A percentile compares a stretch with the other conserved stretches of the same genome.
These are phyloP conservation scores for Xylaria polymorpha DNA, from an alignment of 2,329 filamentous ascomycete genomes.

Conservation along the genomic window DNA sequence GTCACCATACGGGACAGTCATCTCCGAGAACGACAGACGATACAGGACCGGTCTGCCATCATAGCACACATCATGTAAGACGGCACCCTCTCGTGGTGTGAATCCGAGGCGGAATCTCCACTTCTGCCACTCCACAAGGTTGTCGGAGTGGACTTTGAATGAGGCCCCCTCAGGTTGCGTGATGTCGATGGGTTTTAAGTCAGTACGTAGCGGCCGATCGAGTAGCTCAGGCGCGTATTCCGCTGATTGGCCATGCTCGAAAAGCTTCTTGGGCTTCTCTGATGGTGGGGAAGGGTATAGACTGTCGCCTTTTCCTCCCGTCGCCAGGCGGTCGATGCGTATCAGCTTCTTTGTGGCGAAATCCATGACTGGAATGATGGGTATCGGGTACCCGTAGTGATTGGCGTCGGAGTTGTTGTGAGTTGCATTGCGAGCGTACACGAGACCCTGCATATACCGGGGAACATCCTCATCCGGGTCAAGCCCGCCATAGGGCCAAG, in stretches of 20 bases:
- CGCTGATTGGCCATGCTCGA: slow-evolving; percentile 55
- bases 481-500: slow-evolving; percentile 74
- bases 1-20: slow-evolving; percentile 72
- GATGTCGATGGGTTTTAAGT: slow-evolving; percentile 77
- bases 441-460: slow-evolving; percentile 62
- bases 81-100: slow-evolving; percentile 70
- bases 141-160: slow-evolving; percentile 48
- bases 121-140: slow-evolving; percentile 51
- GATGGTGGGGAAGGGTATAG: slow-evolving; percentile 48
- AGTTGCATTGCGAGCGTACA: slow-evolving; percentile 58
- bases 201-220: slow-evolving; percentile 58
- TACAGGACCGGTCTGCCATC: slow-evolving; percentile 70
- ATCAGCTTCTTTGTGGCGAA: slow-evolving; percentile 64
- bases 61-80: slow-evolving; percentile 71
- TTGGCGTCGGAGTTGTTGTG: slow-evolving; percentile 66
- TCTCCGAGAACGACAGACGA: slow-evolving; percentile 70
- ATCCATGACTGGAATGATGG: slow-evolving; percentile 69
- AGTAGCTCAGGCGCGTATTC: slow-evolving; percentile 66
- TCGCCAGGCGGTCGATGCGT: slow-evolving; percentile 68
- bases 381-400: slow-evolving; percentile 71
- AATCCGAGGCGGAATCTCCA: slow-evolving; percentile 73
- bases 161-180: slow-evolving; percentile 65
- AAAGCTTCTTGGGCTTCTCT: slow-evolving; percentile 57
- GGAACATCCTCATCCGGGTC: slow-evolving; percentile 55
- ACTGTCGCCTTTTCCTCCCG: slow-evolving; percentile 59